Percentiles rank a stretch among this genome's conserved stretches.
Evolutionary conservation across 805 yeast species (phyloP).

Genomic region (Barnettozyma sp.): DNA sequence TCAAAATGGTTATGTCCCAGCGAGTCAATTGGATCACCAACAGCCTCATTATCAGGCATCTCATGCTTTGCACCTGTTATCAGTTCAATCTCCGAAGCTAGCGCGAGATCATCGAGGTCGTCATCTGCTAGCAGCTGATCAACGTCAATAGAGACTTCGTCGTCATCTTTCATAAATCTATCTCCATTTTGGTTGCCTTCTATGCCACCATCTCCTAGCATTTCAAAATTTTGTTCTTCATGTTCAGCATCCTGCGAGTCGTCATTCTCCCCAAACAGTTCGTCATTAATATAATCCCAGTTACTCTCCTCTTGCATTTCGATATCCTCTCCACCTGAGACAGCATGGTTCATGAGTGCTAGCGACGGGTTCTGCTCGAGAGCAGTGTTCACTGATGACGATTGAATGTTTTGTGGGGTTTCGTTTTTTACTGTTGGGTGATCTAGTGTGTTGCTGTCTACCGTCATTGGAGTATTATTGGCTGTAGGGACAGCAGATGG

Average conservation of each 20-base stretch:
- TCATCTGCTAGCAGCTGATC: constrained; percentile 28
- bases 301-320: constrained; percentile 3
- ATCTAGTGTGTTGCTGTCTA: constrained; percentile 5
- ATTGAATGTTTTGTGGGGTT: constrained; percentile 3
- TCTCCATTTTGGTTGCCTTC: constrained; percentile 24
- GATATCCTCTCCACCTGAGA: constrained; percentile 4
- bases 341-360: background rate
- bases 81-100: constrained; percentile 25
- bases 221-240: constrained; percentile 24
- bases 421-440: constrained; percentile 6
- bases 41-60: background rate
- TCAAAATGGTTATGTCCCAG: constrained; percentile 29
- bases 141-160: constrained; percentile 20
- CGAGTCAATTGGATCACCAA: background rate
- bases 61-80: constrained; percentile 5
- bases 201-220: constrained; percentile 25
- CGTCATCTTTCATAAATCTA: constrained; percentile 18
- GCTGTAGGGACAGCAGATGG: constrained; percentile 26
- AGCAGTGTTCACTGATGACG: background rate
- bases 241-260: constrained; percentile 18
- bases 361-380: background rate
- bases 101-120: constrained; percentile 30
- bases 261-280: constrained; percentile 23
- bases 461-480: constrained; percentile 21
- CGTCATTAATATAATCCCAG: constrained; percentile 29